A percentile compares a stretch with the other conserved stretches of the same genome.
Conservation (phyloP, 495 filamentous ascomycete genomes). For the Hyaloscypha variabilis region DNA sequence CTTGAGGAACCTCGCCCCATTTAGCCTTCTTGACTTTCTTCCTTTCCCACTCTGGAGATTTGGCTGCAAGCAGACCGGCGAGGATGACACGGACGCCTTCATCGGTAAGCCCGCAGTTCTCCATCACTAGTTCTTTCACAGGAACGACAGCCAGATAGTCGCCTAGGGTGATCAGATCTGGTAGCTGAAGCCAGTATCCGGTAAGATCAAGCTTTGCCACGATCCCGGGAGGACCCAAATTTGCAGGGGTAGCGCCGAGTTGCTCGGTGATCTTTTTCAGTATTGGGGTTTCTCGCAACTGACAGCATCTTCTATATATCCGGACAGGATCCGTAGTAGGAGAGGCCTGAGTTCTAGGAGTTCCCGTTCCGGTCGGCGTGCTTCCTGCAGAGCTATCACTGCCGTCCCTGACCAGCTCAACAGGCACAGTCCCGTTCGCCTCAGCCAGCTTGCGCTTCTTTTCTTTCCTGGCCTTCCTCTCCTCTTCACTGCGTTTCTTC, state of each 20-base stretch:
- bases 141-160: conserved; percentile 96
- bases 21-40: conserved; percentile 35
- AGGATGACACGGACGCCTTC: conserved; percentile 85
- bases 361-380: conserved; percentile 31
- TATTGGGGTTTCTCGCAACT: conserved; percentile 87
- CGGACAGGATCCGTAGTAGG: conserved; percentile 90
- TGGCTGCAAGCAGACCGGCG: conserved; percentile 82
- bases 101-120: conserved; percentile 84
- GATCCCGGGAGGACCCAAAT: conserved; percentile 64
- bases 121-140: conserved; percentile 79
- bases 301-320: conserved; percentile 94
- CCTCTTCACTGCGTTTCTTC: conserved; percentile 88
- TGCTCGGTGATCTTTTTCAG: conserved; percentile 87
- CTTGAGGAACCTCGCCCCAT: conserved; percentile 41
- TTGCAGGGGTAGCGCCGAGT: conserved; percentile 67
- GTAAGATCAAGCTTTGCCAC: conserved; percentile 82
- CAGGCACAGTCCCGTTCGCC: conserved; percentile 77
- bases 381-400: conserved; percentile 45
- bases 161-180: conserved; percentile 82
- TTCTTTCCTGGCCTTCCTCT: conserved; percentile 84
- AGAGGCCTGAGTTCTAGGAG: conserved; percentile 59
- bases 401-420: conserved; percentile 70
- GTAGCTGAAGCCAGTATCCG: conserved; percentile 77
- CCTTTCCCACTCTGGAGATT: conserved; percentile 55
- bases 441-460: conserved; percentile 77